phyloP scores from a whole-genome alignment of 2,329 filamentous ascomycete genomes.

The Corynespora cassiicola region DNA sequence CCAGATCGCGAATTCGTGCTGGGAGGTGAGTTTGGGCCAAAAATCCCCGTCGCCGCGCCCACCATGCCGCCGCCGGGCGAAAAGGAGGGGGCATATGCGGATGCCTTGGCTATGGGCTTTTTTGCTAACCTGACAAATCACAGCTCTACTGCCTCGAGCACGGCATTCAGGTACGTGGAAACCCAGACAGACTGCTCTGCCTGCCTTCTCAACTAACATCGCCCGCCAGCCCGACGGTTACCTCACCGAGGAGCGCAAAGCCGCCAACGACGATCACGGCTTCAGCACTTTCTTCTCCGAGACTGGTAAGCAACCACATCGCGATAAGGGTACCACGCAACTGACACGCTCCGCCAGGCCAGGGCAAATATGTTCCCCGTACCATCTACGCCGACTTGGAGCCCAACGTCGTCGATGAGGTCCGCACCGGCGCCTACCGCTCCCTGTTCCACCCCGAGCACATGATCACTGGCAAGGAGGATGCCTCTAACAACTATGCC shows the following conservation, averaged over 20 bases:
- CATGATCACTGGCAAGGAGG: conserved; percentile 99
- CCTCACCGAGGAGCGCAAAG: conserved; percentile 97
- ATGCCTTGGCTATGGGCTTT: conserved; percentile 32
- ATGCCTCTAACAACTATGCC: conserved; percentile 99
- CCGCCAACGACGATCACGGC: conserved; percentile 88
- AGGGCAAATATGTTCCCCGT: conserved; percentile 98
- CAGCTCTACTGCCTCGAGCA: conserved; percentile 99
- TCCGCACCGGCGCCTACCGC: conserved; percentile 96
- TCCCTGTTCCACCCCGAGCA: conserved; percentile 98
- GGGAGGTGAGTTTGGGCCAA: conserved; percentile 82
- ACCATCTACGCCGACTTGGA: conserved; percentile 99
- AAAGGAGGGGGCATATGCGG: conserved; percentile 41
- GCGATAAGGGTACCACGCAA: conserved; percentile 19
- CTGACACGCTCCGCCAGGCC: conserved; percentile 64
- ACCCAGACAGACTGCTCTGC: neutral
- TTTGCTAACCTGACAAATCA: conserved; percentile 31
- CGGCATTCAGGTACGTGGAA: conserved; percentile 85
- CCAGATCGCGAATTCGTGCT: conserved; percentile 99
- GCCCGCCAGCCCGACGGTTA: conserved; percentile 89
- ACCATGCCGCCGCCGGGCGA: conserved; percentile 12
- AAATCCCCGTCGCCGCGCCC: conserved; percentile 13
- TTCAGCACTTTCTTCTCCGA: conserved; percentile 99
- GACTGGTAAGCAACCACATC: conserved; percentile 74
- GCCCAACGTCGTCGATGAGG: conserved; percentile 99
- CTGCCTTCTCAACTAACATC: conserved; percentile 7